Conservation (phyloP, 2,329 filamentous ascomycete species). For the Neonectria neomacrospora region DNA sequence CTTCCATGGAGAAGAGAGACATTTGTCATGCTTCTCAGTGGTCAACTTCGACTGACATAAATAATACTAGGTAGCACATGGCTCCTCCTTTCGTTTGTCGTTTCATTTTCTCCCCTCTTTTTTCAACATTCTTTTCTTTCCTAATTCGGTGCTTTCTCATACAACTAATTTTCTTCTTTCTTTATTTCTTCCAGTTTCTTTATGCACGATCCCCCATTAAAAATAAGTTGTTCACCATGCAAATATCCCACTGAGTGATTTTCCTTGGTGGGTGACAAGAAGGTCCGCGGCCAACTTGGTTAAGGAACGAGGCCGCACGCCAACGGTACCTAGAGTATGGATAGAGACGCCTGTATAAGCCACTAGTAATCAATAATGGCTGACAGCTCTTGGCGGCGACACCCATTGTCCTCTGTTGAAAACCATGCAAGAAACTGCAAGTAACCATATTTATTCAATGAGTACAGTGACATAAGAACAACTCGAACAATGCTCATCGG, state of each 20-base stretch:
- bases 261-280: neutral
- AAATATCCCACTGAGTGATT: neutral
- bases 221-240: neutral
- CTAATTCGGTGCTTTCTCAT: too few relatives aligned
- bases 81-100: neutral
- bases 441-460: neutral
- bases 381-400: neutral
- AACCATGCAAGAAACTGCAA: neutral
- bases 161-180: neutral
- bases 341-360: neutral
- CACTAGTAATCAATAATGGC: neutral
- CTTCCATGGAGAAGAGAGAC: slow-evolving; percentile 24
- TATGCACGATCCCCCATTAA: neutral
- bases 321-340: neutral
- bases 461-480: neutral
- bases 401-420: neutral
- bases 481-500: neutral
- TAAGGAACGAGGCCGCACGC: neutral
- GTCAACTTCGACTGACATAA: neutral
- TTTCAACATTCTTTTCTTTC: too few relatives aligned
- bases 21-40: slow-evolving; percentile 18
- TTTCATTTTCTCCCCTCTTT: neutral
- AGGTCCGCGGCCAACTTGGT: neutral
- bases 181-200: neutral
- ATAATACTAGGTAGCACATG: neutral